Evolutionary conservation across 2,329 filamentous ascomycete species (phyloP).

Genomic region (Fusarium goolgardi): DNA sequence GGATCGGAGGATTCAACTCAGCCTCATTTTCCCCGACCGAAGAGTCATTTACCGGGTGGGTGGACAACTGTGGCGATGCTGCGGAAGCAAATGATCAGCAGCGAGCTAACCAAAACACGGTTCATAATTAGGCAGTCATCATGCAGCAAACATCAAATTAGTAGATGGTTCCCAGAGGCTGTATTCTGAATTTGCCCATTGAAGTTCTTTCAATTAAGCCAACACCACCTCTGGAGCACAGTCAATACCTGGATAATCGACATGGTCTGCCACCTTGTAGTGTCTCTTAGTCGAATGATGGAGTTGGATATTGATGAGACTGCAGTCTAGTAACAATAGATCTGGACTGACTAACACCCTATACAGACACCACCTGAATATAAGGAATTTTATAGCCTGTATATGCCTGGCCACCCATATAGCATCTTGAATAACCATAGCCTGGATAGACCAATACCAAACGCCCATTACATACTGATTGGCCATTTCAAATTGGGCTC

Average conservation of each 20-base stretch:
- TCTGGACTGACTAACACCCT: background rate
- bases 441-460: background rate
- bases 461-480: background rate
- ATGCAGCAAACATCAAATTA: background rate
- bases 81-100: background rate
- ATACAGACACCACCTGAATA: background rate
- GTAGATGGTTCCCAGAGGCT: too few relatives aligned
- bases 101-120: background rate
- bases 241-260: too few relatives aligned
- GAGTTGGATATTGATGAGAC: too few relatives aligned
- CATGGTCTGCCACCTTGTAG: too few relatives aligned
- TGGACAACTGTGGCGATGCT: background rate
- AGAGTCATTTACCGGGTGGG: background rate
- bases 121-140: background rate
- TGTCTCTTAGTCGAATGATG: too few relatives aligned
- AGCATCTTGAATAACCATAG: background rate
- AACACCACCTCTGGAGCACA: too few relatives aligned
- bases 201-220: too few relatives aligned
- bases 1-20: background rate
- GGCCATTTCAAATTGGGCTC: background rate
- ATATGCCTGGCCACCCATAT: background rate
- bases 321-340: fast-evolving
- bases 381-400: background rate
- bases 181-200: too few relatives aligned
- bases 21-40: background rate